Conservation (phyloP, 1,284 basidiomycete species). For the Coniferiporia sulphurascens region DNA sequence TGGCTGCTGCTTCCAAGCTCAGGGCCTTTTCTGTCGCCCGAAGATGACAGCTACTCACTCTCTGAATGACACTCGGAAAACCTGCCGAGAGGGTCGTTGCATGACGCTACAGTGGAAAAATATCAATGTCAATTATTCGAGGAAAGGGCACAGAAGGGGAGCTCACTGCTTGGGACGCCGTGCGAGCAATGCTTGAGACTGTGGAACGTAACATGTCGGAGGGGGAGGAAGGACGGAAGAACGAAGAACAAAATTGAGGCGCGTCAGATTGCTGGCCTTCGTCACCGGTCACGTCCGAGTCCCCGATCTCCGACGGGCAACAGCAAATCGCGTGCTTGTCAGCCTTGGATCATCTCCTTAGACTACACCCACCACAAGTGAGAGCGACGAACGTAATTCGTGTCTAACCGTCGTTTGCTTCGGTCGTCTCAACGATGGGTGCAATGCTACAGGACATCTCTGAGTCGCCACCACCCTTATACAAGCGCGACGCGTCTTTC, state of each 20-base stretch:
- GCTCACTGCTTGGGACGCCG: conserved; percentile 50
- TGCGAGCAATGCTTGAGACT: conserved; percentile 51
- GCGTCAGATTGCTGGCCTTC: not conserved
- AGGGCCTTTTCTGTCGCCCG: not conserved
- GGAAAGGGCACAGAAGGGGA: not conserved
- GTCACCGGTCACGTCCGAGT: conserved; percentile 7
- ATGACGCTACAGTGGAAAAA: conserved; percentile 40
- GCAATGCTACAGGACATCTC: conserved; percentile 32
- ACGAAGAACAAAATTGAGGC: conserved; percentile 16
- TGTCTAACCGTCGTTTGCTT: not conserved
- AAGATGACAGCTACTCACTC: conserved; percentile 39
- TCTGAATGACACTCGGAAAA: conserved; percentile 69
- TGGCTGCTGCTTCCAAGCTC: conserved; percentile 53
- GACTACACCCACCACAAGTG: not conserved
- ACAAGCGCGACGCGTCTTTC: conserved; percentile 43
- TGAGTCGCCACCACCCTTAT: conserved; percentile 34
- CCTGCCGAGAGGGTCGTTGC: conserved; percentile 80
- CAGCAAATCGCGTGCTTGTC: not conserved
- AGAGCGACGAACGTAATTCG: not conserved
- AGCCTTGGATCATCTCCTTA: not conserved
- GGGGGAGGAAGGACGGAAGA: conserved; percentile 27
- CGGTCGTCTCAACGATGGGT: not conserved
- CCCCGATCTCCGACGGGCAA: not conserved
- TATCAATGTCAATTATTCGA: not conserved
- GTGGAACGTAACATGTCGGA: conserved; percentile 61